These are phyloP conservation scores for Amphibolis antarctica DNA, from an alignment of 106 monocot species.

Conservation along the genomic window DNA sequence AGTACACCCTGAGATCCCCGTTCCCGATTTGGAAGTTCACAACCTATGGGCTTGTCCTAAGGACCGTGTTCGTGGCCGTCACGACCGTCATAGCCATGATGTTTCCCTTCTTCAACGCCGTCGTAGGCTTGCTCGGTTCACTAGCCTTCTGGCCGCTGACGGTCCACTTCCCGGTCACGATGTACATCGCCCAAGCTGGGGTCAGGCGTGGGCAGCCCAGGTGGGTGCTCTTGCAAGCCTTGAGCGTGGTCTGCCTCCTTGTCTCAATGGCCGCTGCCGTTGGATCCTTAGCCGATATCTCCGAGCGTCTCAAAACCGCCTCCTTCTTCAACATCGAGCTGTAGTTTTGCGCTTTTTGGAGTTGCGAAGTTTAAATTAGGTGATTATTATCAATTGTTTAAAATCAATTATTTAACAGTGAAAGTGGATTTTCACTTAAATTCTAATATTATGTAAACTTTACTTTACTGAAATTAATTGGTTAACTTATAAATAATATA, in stretches of 20 bases:
- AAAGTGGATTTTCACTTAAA: too few relatives aligned
- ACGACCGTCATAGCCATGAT: slow-evolving; percentile 47
- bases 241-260: slow-evolving; percentile 31
- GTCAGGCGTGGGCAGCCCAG: slow-evolving; percentile 25
- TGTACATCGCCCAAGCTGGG: slow-evolving; percentile 38
- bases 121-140: slow-evolving; percentile 52
- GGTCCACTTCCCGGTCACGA: slow-evolving; percentile 47
- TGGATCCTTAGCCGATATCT: slow-evolving; percentile 53
- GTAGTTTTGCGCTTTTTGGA: too few relatives aligned
- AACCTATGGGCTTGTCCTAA: slow-evolving; percentile 33
- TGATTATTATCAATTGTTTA: too few relatives aligned
- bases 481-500: too few relatives aligned
- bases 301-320: slow-evolving; percentile 28
- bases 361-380: too few relatives aligned
- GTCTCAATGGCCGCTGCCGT: slow-evolving; percentile 45
- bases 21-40: slow-evolving; percentile 33
- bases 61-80: slow-evolving; percentile 37
- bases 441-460: too few relatives aligned
- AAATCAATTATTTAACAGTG: too few relatives aligned
- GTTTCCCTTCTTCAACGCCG: slow-evolving; percentile 74
- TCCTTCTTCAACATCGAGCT: neutral
- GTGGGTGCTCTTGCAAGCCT: slow-evolving; percentile 34
- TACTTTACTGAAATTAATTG: too few relatives aligned
- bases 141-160: slow-evolving; percentile 70
- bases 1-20: slow-evolving; percentile 29